Conservation (phyloP, 345 rosid species). For the Salix suchowensis region DNA sequence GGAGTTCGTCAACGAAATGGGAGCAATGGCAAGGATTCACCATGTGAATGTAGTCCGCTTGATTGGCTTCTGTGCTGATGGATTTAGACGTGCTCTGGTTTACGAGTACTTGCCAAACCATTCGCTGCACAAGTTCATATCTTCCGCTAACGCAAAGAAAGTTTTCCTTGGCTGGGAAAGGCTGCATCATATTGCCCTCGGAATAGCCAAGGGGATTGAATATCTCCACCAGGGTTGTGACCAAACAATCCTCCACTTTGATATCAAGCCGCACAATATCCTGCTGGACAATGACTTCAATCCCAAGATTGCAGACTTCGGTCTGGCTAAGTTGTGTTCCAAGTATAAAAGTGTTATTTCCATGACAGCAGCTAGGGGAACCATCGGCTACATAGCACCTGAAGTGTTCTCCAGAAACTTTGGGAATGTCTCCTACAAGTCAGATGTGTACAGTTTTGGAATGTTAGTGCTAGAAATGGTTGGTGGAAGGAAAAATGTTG, state of each 20-base stretch:
- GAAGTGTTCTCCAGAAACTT: constrained; percentile 8
- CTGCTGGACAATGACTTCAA: constrained; percentile 1
- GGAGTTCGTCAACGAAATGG: constrained; percentile 9
- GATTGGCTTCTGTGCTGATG: constrained; percentile 11
- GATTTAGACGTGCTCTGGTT: constrained; percentile 1
- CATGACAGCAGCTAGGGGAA: constrained; percentile 6
- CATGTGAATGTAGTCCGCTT: constrained; percentile 12
- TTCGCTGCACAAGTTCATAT: constrained; percentile 7
- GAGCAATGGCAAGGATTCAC: constrained; percentile 4
- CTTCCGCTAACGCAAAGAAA: not conserved
- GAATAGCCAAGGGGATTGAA: constrained; percentile 5
- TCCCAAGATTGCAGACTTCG: constrained; percentile 7
- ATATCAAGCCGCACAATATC: not conserved
- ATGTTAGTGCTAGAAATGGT: constrained; percentile 6
- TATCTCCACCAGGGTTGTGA: constrained; percentile 12
- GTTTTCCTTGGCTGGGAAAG: constrained; percentile 5
- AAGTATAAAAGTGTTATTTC: constrained; percentile 1
- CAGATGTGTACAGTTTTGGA: constrained; percentile 4
- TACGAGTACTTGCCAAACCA: constrained; percentile 8
- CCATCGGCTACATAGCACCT: not conserved
- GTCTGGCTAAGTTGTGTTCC: constrained; percentile 3
- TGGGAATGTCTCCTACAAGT: not conserved
- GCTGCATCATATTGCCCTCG: constrained; percentile 4
- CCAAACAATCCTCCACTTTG: constrained; percentile 6
- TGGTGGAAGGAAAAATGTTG: constrained; percentile 4